Percentiles rank a stretch among this genome's conserved stretches.
Conservation (phyloP, 805 yeast species). For the Aciculoconidium aculeatum region DNA sequence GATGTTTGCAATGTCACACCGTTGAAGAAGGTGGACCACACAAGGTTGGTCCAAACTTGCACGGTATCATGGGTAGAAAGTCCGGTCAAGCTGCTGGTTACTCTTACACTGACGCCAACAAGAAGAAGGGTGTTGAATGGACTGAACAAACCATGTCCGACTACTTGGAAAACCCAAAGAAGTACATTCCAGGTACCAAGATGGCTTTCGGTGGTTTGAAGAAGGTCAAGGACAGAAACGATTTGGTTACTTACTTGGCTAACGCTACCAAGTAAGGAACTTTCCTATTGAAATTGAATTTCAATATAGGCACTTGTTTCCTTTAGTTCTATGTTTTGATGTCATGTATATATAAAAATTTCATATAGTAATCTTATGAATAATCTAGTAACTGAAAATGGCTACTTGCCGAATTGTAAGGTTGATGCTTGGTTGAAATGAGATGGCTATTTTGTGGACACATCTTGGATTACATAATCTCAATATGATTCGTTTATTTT, state of each 20-base stretch:
- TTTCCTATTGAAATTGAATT: neutral
- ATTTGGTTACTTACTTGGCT: slow-evolving; percentile 80
- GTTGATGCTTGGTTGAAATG: too few species aligned
- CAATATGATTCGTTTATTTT: neutral
- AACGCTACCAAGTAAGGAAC: slow-evolving; percentile 33
- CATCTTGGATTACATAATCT: too few species aligned
- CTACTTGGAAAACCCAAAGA: slow-evolving; percentile 99
- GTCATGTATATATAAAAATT: slow-evolving; percentile 4
- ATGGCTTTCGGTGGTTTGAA: slow-evolving; percentile 99
- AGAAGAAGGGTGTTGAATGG: slow-evolving; percentile 92
- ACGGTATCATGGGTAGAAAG: slow-evolving; percentile 88
- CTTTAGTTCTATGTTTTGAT: too few species aligned
- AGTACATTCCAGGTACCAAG: slow-evolving; percentile 99
- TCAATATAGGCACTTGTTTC: too few species aligned
- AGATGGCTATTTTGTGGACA: too few species aligned
- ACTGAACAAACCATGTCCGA: slow-evolving; percentile 80
- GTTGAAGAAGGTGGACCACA: slow-evolving; percentile 92
- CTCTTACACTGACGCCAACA: slow-evolving; percentile 98
- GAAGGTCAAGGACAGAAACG: slow-evolving; percentile 98
- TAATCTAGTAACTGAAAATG: too few species aligned
- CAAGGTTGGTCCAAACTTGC: slow-evolving; percentile 98
- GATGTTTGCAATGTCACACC: slow-evolving; percentile 99
- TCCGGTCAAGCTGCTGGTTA: slow-evolving; percentile 91
- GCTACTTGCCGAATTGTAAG: too few species aligned
- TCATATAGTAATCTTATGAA: slow-evolving; percentile 1